These are phyloP conservation scores for Cercospora citrullina DNA, from an alignment of 2,329 filamentous ascomycete species.

Conservation along the genomic window DNA sequence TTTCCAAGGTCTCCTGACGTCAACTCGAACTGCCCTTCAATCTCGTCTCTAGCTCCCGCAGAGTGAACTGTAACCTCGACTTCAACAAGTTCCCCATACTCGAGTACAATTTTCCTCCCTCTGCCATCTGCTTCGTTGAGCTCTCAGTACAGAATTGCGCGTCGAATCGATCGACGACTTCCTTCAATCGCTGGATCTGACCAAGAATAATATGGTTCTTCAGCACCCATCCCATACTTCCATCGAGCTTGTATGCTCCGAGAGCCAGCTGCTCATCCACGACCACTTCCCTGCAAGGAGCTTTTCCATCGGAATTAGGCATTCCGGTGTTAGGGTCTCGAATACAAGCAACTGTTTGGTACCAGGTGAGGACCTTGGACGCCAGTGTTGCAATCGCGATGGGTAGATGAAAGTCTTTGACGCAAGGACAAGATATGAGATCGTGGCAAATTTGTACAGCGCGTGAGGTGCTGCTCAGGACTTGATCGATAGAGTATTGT, in stretches of 20 bases:
- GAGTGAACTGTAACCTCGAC: slow-evolving; percentile 18
- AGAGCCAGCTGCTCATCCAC: slow-evolving; percentile 19
- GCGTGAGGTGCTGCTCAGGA: slow-evolving; percentile 17
- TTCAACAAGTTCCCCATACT: slow-evolving; percentile 18
- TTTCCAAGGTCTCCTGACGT: neutral
- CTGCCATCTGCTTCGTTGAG: neutral
- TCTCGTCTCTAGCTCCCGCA: slow-evolving; percentile 18
- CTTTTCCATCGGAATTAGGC: neutral
- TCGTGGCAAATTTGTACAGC: slow-evolving; percentile 23
- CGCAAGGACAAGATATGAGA: slow-evolving; percentile 22
- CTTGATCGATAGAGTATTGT: slow-evolving; percentile 23
- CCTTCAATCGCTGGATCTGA: slow-evolving; percentile 23
- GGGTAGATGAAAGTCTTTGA: slow-evolving; percentile 24
- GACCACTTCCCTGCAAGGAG: slow-evolving; percentile 16
- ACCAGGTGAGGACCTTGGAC: slow-evolving; percentile 26
- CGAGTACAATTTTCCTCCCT: slow-evolving; percentile 14
- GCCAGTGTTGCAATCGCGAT: slow-evolving; percentile 19
- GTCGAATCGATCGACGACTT: slow-evolving; percentile 15
- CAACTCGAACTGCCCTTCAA: slow-evolving; percentile 11
- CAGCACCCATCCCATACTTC: slow-evolving; percentile 19
- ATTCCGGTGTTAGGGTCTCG: slow-evolving; percentile 14
- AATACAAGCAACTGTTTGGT: slow-evolving; percentile 22
- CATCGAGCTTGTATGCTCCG: slow-evolving; percentile 22
- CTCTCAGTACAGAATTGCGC: slow-evolving; percentile 12
- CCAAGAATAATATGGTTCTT: slow-evolving; percentile 26